Base-by-base conservation (phyloP, 441 rosid genomes). In the Eruca vesicaria region DNA sequence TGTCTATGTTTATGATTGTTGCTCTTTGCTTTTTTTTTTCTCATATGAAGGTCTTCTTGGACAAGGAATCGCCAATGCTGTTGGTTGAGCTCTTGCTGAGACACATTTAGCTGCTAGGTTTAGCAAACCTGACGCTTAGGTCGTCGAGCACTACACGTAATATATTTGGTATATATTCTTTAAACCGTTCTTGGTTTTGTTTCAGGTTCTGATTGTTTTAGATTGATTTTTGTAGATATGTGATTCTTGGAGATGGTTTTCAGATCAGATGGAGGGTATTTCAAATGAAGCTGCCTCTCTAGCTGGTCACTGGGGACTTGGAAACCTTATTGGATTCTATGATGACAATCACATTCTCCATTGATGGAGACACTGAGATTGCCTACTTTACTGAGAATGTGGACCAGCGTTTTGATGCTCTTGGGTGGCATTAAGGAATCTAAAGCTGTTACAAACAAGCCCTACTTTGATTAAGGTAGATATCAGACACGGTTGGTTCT, bases 41-140 rank as follows among this genome's bases (percentile, higher is more conserved):
- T n/a, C n/a, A n/a, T n/a, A 18, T 79, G 26, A 66, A 96, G 99
- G 98, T 82, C 99, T 98, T 67, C 99, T 96, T 77, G 99, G 99
- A 62, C 99, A 94, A 81, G 98, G 99, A 43, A 41, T 90, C 32
- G 98, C 97, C 19, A 96, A 96, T 86, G 99, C 94, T 63, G 99
- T 96, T 50, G 99, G 99, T 66, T 86, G 94, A 90, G 99, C 99
- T 52, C 96, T 96, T 28, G 97, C 90, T 0, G 98, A 96, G 91
- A 96, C 83, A 83, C 95, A 96, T 80, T 86, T 96, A 84, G 99
- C 98, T 74, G 98, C 98, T 67, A 91, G 99, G 70, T 96, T 64
- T 82, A 94, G 94, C 89, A 96, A 94, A 64, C 98, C 98, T 0
- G 99, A 87, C 72, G 77, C 67, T 68, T 96, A 96, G 83, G 88